Evolutionary conservation across 140 eudicot species (phyloP), one percentile per base, ranked within the genome.

Genomic region (Oenanthe javanica): DNA sequence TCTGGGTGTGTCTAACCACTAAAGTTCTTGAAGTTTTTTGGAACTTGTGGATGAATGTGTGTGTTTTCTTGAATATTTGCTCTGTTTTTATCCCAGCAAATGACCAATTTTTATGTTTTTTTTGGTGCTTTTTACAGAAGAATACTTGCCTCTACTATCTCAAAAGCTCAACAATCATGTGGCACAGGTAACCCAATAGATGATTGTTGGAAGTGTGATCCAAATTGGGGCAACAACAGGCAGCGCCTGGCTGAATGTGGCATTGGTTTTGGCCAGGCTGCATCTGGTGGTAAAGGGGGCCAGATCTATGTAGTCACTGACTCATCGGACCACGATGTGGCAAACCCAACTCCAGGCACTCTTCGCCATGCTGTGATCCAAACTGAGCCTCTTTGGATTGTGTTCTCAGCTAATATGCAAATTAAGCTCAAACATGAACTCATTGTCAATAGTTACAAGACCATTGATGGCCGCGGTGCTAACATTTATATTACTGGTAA

Each of bases 131-230:
- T 23, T 75, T 52, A 57, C 88, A 93, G 97, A 89, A 87, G 86
- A 72, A 82, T 84, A 82, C 77, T 87, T n/a, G 81, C 84, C 81
- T 66, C 81, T 63, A 52, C 59, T 72, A 46, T 70, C 50, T 55
- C 79, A 45, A 79, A 80, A 49, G 81, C 52, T 78, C 84, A 75
- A 13, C 40, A 79, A 52, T 82, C 85, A 2, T 90, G 96, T 85
- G 86, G 87, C 15, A 90, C 96, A 86, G 97, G 97, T 12, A 92
- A 92, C 86, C 97, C 97, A 80, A 89, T 92, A 67, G 96, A 92
- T 89, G 97, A 92, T 51, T 92, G 97, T 85, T 92, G 97, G 97
- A 84, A 90, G 4, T 92, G 97, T 87, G 93, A 92, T 88, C 84
- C 88, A 25, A 87, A 89, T 51, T 92, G 97, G 97, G 85, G 83